A percentile compares a stretch with the other conserved stretches of the same genome.
Conservation (phyloP, 345 rosid species). For the Brassica juncea region DNA sequence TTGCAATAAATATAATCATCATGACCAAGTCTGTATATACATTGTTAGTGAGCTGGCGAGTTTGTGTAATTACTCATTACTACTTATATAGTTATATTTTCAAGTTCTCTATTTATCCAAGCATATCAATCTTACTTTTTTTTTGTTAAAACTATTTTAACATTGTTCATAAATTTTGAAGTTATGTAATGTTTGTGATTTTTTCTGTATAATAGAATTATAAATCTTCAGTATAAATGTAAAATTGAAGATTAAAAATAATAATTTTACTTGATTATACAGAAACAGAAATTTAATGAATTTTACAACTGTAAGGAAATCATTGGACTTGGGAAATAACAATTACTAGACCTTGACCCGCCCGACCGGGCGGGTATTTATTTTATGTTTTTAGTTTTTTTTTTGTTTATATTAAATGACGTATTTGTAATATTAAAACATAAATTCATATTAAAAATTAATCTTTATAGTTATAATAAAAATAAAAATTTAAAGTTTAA, state of each 20-base stretch:
- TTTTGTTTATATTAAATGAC: too few relatives aligned
- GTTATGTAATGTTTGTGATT: neutral
- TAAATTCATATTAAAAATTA: too few relatives aligned
- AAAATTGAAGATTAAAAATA: neutral
- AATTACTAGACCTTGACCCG: too few relatives aligned
- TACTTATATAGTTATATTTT: neutral
- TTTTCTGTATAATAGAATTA: neutral
- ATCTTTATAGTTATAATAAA: too few relatives aligned
- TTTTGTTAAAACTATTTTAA: neutral
- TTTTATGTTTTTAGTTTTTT: too few relatives aligned
- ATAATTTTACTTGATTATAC: too few relatives aligned
- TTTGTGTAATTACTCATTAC: neutral
- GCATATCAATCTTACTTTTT: neutral
- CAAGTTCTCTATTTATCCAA: neutral
- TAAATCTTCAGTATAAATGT: neutral
- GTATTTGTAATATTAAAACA: too few relatives aligned
- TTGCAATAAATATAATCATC: neutral
- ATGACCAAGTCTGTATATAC: neutral
- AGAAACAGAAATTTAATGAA: too few relatives aligned
- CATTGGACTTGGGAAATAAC: neutral
- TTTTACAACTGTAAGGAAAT: neutral
- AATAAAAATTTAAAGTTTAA: too few relatives aligned
- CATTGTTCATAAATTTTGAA: neutral
- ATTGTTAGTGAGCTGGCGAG: neutral
- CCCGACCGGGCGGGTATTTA: too few relatives aligned